Conservation (phyloP, 371 early-diverging fungal genomes). For the Actinomucor elegans region DNA sequence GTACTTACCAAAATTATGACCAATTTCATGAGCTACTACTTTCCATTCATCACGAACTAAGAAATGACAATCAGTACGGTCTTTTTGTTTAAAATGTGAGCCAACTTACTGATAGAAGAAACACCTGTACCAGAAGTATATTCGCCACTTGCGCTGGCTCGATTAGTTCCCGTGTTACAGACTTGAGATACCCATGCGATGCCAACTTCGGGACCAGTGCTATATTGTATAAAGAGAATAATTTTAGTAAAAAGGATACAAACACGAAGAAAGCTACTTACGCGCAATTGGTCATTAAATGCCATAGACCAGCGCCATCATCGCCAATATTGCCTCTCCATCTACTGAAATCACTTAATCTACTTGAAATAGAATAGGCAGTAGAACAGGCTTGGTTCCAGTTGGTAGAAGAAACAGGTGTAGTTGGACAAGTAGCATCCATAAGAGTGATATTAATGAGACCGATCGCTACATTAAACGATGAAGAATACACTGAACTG, state of each 20-base stretch:
- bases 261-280: too few species aligned
- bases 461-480: conserved; percentile 90
- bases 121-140: conserved; percentile 87
- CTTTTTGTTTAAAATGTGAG: background rate
- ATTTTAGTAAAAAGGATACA: too few species aligned
- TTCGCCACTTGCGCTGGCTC: conserved; percentile 12
- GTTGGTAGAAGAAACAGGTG: conserved; percentile 24
- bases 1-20: conserved; percentile 81
- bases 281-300: conserved; percentile 89
- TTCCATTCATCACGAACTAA: conserved; percentile 87
- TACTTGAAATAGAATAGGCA: conserved; percentile 68
- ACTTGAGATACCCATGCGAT: conserved; percentile 90
- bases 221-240: conserved; percentile 5
- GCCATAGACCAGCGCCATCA: conserved; percentile 93
- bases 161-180: conserved; percentile 56
- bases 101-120: conserved; percentile 66
- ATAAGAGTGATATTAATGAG: conserved; percentile 81
- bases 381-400: conserved; percentile 86
- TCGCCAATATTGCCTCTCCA: conserved; percentile 77
- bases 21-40: conserved; percentile 96
- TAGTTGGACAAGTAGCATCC: conserved; percentile 58
- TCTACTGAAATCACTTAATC: conserved; percentile 85
- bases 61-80: background rate
- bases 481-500: conserved; percentile 78
- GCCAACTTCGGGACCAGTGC: conserved; percentile 86